These are phyloP conservation scores for Ulota crispa DNA, from an alignment of 225 moss, liverwort and hornwort genomes.

Conservation along the genomic window DNA sequence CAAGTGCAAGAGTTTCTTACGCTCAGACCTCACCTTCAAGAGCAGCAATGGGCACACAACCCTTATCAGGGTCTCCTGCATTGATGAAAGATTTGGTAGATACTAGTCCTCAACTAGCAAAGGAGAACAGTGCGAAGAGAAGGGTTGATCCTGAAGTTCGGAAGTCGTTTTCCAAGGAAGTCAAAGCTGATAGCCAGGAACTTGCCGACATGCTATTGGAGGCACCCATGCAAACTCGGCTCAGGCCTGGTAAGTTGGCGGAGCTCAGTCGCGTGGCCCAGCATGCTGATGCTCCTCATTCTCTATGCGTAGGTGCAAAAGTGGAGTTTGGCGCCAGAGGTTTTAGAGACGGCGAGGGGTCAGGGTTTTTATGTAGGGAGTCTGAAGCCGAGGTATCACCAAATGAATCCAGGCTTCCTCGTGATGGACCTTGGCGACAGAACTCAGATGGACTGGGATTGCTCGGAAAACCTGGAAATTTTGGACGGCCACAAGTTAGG, in stretches of 20 bases:
- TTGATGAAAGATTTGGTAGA: conserved; percentile 39
- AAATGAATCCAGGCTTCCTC: conserved; percentile 43
- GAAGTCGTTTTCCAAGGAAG: conserved; percentile 41
- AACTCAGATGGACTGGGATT: conserved; percentile 67
- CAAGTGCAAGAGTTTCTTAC: neutral
- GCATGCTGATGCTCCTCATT: conserved; percentile 25
- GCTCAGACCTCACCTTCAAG: conserved; percentile 33
- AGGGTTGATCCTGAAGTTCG: conserved; percentile 39
- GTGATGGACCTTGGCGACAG: conserved; percentile 55
- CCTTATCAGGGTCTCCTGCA: conserved; percentile 35
- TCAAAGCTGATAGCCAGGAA: conserved; percentile 58
- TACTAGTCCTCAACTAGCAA: conserved; percentile 34
- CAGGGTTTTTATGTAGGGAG: conserved; percentile 37
- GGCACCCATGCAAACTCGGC: conserved; percentile 43
- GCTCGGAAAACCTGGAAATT: conserved; percentile 67
- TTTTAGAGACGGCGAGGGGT: conserved; percentile 30
- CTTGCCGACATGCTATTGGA: conserved; percentile 53
- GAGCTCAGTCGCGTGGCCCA: conserved; percentile 39
- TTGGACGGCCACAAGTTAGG: conserved; percentile 44
- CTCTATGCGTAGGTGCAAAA: conserved; percentile 20
- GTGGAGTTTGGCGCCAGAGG: conserved; percentile 30
- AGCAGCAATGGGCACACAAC: conserved; percentile 32
- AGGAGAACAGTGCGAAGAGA: conserved; percentile 41
- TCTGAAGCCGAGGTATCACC: conserved; percentile 42
- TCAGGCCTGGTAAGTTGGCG: conserved; percentile 42